phyloP scores from a whole-genome alignment of 768 basidiomycete genomes.

The Leccinum rimulosum region DNA sequence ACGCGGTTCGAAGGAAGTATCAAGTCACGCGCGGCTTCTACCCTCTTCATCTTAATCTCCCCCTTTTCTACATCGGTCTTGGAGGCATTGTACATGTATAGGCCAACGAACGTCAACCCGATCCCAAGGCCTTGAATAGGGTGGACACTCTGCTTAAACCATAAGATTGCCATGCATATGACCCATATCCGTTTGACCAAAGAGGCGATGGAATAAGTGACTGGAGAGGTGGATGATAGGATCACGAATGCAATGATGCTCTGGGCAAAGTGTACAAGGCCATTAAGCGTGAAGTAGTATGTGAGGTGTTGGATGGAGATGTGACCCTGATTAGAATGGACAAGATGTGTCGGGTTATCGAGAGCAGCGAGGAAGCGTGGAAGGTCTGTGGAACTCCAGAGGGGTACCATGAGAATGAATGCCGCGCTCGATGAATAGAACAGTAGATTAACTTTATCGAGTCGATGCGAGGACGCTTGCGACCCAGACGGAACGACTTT shows the following conservation, averaged over 20 bases:
- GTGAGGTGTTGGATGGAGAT: slow-evolving; percentile 58
- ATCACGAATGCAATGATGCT: slow-evolving; percentile 98
- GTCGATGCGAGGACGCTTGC: slow-evolving; percentile 60
- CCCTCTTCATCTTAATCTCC: slow-evolving; percentile 80
- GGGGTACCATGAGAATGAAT: slow-evolving; percentile 92
- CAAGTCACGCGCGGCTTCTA: slow-evolving; percentile 68
- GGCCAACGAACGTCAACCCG: slow-evolving; percentile 78
- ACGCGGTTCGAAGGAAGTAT: slow-evolving; percentile 65
- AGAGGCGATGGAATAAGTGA: slow-evolving; percentile 98
- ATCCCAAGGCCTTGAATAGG: slow-evolving; percentile 89
- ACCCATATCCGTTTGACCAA: slow-evolving; percentile 97
- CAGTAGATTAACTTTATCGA: slow-evolving; percentile 96
- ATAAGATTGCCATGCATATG: slow-evolving; percentile 95
- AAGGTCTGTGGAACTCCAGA: slow-evolving; percentile 91
- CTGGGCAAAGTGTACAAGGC: slow-evolving; percentile 93
- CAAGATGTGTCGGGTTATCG: slow-evolving; percentile 40
- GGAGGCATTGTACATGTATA: slow-evolving; percentile 95
- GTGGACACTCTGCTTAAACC: slow-evolving; percentile 90
- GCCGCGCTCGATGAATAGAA: slow-evolving; percentile 94
- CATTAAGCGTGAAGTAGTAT: slow-evolving; percentile 90
- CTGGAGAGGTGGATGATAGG: slow-evolving; percentile 92
- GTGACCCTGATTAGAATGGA: slow-evolving; percentile 46
- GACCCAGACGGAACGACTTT: slow-evolving; percentile 83
- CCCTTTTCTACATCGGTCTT: slow-evolving; percentile 92
- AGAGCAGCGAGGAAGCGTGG: slow-evolving; percentile 54